Evolutionary conservation across 306 rosid genomes (phyloP), one percentile per base, ranked within the genome.

Genomic region (Cicer arietinum): DNA sequence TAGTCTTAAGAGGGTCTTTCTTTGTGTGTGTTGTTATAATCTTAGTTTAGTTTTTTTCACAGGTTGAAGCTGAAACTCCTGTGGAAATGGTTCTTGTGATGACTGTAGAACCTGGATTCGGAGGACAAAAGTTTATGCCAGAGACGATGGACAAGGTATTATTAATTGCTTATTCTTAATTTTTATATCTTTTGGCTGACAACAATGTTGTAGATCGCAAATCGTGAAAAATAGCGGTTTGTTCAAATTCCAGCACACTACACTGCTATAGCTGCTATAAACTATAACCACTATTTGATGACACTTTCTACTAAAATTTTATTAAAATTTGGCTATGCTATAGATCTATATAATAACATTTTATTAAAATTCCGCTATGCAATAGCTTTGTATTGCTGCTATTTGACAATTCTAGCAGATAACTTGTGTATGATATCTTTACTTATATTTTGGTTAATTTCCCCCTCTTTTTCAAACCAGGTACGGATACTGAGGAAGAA

Each of bases 91-190:
- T 95, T 88, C 99, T 95, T 74, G 99, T 95, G 69, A 95, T 95
- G 99, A 95, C 98, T 22, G 99, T 95, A 7, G 99, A 88, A 81
- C 99, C 99, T 77, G 99, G 99, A 74, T 95, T 95, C 80, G 99
- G 98, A 37, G 99, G 99, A 74, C 99, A 95, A 71, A 92, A 95
- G 68, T 95, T 92, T 87, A 92, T 92, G 90, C 90, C 91, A 3
- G 90, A 90, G 77, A 95, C 48, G 79, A 95, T 95, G 99, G 96
- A 90, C 67, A 94, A 94, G 91, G 98, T 89, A 62, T 68, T 50
- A 35, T 50, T 30, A 30, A 44, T 59, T 46, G 51, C 47, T 44
- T 43, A 44, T 25, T 56, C 44, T 66, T 66, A 43, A 71, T 20
- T 66, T 66, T 68, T 67, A 56, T 72, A 12, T 14, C 25, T 37